Conservation (phyloP, 192 early-diverging fungal genomes). For the Entomortierella beljakovae region DNA sequence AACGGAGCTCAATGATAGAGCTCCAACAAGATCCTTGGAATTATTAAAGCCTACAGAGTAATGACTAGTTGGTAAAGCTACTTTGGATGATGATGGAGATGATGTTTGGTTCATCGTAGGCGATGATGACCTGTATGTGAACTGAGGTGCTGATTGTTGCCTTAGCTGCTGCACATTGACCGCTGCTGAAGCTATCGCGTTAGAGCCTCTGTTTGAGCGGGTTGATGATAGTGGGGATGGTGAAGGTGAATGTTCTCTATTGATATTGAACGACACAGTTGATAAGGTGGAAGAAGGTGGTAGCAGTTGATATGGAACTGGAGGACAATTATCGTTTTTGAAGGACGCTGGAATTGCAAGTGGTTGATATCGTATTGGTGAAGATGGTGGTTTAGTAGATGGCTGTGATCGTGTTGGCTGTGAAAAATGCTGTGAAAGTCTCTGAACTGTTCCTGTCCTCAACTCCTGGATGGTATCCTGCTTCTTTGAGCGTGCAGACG, state of each 20-base stretch:
- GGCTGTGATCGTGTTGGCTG: constrained; percentile 18
- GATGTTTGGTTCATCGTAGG: background rate
- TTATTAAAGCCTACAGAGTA: background rate
- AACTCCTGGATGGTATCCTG: constrained; percentile 33
- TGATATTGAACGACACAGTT: background rate
- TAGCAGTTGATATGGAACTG: constrained; percentile 1
- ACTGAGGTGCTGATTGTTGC: constrained; percentile 37
- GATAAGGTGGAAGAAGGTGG: constrained; percentile 1
- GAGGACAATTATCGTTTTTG: constrained; percentile 9
- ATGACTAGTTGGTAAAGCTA: background rate
- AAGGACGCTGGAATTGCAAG: constrained; percentile 29
- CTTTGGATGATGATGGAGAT: background rate
- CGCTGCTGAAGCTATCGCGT: background rate
- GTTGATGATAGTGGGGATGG: background rate
- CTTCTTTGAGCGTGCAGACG: constrained; percentile 38
- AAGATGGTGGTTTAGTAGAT: constrained; percentile 10
- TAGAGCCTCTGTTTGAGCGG: background rate
- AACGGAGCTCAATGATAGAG: constrained; percentile 22
- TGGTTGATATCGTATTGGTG: constrained; percentile 24
- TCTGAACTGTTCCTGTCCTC: constrained; percentile 38
- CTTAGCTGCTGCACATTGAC: constrained; percentile 9
- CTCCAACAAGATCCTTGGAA: constrained; percentile 19
- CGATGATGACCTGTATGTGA: constrained; percentile 20
- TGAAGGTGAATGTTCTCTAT: background rate
- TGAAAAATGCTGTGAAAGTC: constrained; percentile 45